phyloP scores from a whole-genome alignment of 345 rosid species.

The Iberis pinnata region DNA sequence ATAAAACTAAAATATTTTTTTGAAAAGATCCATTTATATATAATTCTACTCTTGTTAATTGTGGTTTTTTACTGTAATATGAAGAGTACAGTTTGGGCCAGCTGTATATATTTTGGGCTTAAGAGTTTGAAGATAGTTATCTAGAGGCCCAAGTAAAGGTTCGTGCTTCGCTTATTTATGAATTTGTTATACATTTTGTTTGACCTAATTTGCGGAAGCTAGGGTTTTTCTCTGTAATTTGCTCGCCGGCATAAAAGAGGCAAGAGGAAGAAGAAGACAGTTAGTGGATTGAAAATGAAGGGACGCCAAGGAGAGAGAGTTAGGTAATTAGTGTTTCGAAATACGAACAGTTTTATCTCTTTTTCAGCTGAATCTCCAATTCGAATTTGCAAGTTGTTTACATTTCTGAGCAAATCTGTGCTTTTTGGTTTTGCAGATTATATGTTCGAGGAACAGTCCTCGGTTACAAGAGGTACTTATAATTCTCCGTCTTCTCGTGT shows the following conservation, averaged over 20 bases:
- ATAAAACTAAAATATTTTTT: too few species aligned
- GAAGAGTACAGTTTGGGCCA: too few species aligned
- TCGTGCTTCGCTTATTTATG: background rate
- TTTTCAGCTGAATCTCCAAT: background rate
- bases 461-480: constrained; percentile 69
- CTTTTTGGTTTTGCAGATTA: constrained; percentile 42
- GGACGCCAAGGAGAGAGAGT: constrained; percentile 95
- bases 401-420: background rate
- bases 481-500: background rate
- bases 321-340: constrained; percentile 37
- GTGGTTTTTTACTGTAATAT: too few species aligned
- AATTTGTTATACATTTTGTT: constrained; percentile 1
- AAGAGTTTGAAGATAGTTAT: too few species aligned
- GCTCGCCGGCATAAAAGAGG: constrained; percentile 24
- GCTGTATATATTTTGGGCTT: too few species aligned
- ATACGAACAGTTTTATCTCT: background rate
- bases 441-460: constrained; percentile 79
- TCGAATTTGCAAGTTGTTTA: background rate
- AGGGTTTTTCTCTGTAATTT: constrained; percentile 19
- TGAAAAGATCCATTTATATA: too few species aligned
- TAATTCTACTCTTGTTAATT: too few species aligned
- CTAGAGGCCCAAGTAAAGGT: constrained; percentile 18
- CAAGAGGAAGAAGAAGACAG: constrained; percentile 26
- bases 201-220: constrained; percentile 7
- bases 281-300: constrained; percentile 44